Evolutionary conservation across 176 grass and related monocot genomes (phyloP), one percentile per base, ranked within the genome.

Genomic region (Stipa capillata): DNA sequence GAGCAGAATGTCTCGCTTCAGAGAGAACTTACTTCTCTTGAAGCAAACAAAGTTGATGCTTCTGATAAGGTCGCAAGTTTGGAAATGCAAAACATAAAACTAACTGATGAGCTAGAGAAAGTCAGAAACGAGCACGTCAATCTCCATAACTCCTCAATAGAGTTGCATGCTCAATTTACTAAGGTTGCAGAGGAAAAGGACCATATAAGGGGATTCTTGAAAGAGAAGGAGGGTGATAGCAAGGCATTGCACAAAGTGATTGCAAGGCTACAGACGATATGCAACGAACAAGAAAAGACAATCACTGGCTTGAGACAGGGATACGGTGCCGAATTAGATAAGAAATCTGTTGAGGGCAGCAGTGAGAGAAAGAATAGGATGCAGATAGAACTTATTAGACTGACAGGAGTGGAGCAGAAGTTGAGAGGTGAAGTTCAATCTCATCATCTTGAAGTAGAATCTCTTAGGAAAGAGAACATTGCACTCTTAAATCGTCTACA

Each of bases 1-100:
- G 95, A 97, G 66, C 85, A 97, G 62, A 97, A 97, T 83, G 92
- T 97, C 48, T 82, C 91, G 33, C 86, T 97, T 79, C 95, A 97
- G 80, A 92, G 94, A 86, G 91, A 97, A 73, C 67, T 94, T 84
- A 90, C 89, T 70, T 87, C 58, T 73, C 85, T 92, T 71, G 89
- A 94, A 79, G 83, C 79, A 75, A 82, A 79, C 50, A 86, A 83
- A 69, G 72, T 65, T 45, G 88, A 90, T 21, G 25, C 47, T 36
- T 78, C 73, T 41, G 49, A 39, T 25, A 85, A 67, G 56, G 40
- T 77, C 33, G 33, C 58, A 45, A 85, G 80, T 78, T 85, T 87
- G 13, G 87, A 97, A 72, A 74, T 56, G 20, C 79, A 87, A 67
- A 69, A 80, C 41, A 87, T 7, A 69, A 84, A 90, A 64, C 74